phyloP scores from a whole-genome alignment of 805 yeast genomes.

The Saturnispora hagleri region DNA sequence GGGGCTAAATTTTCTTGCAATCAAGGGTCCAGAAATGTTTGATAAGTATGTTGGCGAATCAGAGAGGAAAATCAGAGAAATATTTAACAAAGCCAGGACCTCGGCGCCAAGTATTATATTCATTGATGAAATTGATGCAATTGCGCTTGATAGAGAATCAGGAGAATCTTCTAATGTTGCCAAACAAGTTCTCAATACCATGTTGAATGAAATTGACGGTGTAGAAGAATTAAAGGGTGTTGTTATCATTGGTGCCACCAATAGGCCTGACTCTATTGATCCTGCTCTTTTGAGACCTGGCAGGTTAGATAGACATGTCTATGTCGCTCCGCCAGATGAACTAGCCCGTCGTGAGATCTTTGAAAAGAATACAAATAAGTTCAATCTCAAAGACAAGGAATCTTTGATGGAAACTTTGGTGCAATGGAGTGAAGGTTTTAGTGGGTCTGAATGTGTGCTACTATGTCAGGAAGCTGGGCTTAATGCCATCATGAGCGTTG shows the following conservation, averaged over 20 bases:
- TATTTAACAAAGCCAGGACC: slow-evolving; percentile 84
- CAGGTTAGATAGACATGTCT: slow-evolving; percentile 84
- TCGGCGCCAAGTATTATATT: slow-evolving; percentile 91
- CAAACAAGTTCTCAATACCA: slow-evolving; percentile 79
- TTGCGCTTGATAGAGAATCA: slow-evolving; percentile 66
- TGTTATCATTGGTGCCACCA: slow-evolving; percentile 91
- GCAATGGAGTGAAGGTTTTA: slow-evolving; percentile 71
- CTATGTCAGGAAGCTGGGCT: slow-evolving; percentile 94
- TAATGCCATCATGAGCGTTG: slow-evolving; percentile 80
- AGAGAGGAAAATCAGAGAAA: slow-evolving; percentile 89
- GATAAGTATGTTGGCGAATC: slow-evolving; percentile 96
- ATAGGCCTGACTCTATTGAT: slow-evolving; percentile 88
- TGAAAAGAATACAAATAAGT: slow-evolving; percentile 56
- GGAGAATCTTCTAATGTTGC: slow-evolving; percentile 58
- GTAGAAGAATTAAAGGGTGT: slow-evolving; percentile 93
- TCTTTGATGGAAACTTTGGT: slow-evolving; percentile 42
- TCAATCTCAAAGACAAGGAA: slow-evolving; percentile 40
- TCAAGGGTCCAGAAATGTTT: slow-evolving; percentile 91
- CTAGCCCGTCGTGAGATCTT: slow-evolving; percentile 76
- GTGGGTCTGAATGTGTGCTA: slow-evolving; percentile 93
- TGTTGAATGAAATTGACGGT: slow-evolving; percentile 94
- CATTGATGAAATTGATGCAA: slow-evolving; percentile 95
- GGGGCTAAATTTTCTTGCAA: slow-evolving; percentile 87
- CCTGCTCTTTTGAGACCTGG: slow-evolving; percentile 94
- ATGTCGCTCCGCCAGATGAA: slow-evolving; percentile 84